These are phyloP conservation scores for Corylus americana DNA, from an alignment of 306 rosid species.

Conservation along the genomic window DNA sequence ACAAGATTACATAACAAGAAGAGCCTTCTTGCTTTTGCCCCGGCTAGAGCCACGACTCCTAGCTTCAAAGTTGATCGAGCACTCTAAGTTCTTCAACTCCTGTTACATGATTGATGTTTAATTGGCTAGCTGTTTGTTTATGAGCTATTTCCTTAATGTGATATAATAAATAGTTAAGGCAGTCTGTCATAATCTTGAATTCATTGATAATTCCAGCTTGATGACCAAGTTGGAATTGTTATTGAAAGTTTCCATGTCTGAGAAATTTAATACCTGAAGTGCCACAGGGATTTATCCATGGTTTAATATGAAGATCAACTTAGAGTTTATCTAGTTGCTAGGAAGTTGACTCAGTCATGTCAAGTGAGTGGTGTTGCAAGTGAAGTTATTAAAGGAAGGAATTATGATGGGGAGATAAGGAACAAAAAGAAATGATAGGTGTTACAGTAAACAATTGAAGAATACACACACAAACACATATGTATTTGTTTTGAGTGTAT, in stretches of 20 bases:
- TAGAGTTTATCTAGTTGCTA: not conserved
- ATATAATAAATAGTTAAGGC: not conserved
- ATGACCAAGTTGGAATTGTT: not conserved
- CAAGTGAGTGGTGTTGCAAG: not conserved
- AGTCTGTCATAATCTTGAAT: not conserved
- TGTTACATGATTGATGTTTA: not conserved
- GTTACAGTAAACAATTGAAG: not conserved
- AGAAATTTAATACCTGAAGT: not conserved
- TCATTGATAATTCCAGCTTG: not conserved
- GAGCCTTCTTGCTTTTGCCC: no score
- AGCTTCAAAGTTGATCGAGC: no score
- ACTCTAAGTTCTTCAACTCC: no score
- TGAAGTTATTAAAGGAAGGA: not conserved
- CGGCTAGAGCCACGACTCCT: no score
- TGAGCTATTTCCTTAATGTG: not conserved
- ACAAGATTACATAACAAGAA: no score
- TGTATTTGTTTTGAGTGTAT: no score
- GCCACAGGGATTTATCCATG: not conserved
- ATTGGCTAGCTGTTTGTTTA: not conserved
- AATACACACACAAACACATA: no score
- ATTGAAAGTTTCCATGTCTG: not conserved
- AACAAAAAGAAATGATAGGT: not conserved
- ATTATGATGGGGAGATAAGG: not conserved
- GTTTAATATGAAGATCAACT: not conserved
- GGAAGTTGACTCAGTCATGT: not conserved